phyloP scores from a whole-genome alignment of 768 basidiomycete species.

The Amanita inopinata region DNA sequence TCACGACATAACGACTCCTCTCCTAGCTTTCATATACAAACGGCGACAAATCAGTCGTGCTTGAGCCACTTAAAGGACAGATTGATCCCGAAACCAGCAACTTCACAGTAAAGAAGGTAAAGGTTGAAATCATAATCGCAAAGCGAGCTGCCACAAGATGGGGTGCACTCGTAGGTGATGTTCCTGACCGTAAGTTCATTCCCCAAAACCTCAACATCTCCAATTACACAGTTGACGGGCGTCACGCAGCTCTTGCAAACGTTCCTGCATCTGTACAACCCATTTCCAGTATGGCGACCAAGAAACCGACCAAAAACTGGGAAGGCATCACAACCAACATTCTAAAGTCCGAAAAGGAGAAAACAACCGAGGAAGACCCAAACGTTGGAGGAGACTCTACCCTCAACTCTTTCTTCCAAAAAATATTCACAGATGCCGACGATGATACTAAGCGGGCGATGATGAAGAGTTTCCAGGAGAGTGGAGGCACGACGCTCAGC shows the following conservation, averaged over 20 bases:
- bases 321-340: constrained; percentile 69
- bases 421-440: constrained; percentile 84
- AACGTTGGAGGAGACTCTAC: constrained; percentile 85
- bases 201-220: not conserved
- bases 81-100: constrained; percentile 57
- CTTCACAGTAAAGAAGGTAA: constrained; percentile 72
- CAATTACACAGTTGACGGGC: not conserved
- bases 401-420: constrained; percentile 84
- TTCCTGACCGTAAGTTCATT: constrained; percentile 55
- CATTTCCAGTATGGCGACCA: constrained; percentile 26
- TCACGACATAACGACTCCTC: constrained; percentile 8
- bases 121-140: constrained; percentile 73
- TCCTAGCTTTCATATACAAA: constrained; percentile 49
- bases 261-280: constrained; percentile 21
- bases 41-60: constrained; percentile 57
- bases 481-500: constrained; percentile 89
- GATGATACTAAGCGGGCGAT: constrained; percentile 89
- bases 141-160: constrained; percentile 67
- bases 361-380: constrained; percentile 64
- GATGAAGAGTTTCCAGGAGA: constrained; percentile 97
- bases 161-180: constrained; percentile 66
- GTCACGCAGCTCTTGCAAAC: constrained; percentile 21
- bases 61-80: constrained; percentile 77
- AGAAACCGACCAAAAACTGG: constrained; percentile 73
- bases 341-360: constrained; percentile 60